phyloP scores from a whole-genome alignment of 805 yeast species.

The Barnettozyma californica region DNA sequence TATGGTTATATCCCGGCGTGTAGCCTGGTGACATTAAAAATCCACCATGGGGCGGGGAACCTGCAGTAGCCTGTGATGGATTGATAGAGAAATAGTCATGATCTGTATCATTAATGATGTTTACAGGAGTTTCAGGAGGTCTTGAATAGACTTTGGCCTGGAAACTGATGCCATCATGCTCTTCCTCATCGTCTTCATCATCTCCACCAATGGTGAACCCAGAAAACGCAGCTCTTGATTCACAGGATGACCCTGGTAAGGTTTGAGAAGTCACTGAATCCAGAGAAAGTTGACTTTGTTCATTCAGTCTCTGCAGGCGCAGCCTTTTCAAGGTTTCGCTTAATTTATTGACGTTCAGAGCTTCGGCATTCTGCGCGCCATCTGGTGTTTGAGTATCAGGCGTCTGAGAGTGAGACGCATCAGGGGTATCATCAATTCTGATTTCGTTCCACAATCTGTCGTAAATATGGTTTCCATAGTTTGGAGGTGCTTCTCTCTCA shows the following conservation, averaged over 20 bases:
- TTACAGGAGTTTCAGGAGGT: conserved; percentile 23
- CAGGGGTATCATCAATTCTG: conserved; percentile 28
- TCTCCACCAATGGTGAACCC: conserved; percentile 9
- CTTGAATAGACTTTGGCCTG: conserved; percentile 6
- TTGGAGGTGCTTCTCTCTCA: conserved; percentile 73
- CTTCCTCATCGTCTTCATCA: conserved; percentile 22
- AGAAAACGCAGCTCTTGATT: conserved; percentile 4
- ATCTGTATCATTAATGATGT: conserved; percentile 14
- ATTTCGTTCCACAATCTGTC: conserved; percentile 75
- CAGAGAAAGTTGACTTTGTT: conserved; percentile 29
- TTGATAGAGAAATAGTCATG: conserved; percentile 33
- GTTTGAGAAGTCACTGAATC: conserved; percentile 18
- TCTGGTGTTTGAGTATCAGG: conserved; percentile 26
- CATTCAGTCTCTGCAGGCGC: conserved; percentile 41
- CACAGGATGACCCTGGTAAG: neutral
- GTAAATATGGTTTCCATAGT: conserved; percentile 74
- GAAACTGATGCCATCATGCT: conserved; percentile 17
- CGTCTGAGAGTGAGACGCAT: conserved; percentile 26
- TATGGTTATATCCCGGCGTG: conserved; percentile 51
- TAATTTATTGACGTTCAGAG: conserved; percentile 23
- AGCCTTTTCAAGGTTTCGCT: conserved; percentile 48
- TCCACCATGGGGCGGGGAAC: conserved; percentile 9
- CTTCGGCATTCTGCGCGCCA: neutral
- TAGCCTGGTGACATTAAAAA: conserved; percentile 34
- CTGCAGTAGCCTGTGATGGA: conserved; percentile 2